Conservation (phyloP, 108 stramenopile genomes). For the Nitzschia palea region DNA sequence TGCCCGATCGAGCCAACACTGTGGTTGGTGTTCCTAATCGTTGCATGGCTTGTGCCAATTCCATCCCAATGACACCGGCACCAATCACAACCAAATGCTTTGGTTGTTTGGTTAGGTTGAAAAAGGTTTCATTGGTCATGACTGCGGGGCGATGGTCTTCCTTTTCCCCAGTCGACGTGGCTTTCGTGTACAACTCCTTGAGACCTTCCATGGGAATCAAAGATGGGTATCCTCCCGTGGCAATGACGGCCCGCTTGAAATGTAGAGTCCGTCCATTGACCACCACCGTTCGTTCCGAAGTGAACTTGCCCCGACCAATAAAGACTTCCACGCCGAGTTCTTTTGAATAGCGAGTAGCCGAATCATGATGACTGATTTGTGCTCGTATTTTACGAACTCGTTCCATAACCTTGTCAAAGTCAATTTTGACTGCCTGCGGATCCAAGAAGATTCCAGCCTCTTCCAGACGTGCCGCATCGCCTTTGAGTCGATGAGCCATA, state of each 20-base stretch:
- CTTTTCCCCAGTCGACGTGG: slow-evolving; percentile 14
- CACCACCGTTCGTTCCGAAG: slow-evolving; percentile 46
- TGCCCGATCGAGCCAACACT: slow-evolving; percentile 65
- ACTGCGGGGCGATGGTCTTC: slow-evolving; percentile 45
- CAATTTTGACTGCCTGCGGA: slow-evolving; percentile 55
- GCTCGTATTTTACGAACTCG: slow-evolving; percentile 74
- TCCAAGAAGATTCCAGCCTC: slow-evolving; percentile 70
- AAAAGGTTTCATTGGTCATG: slow-evolving; percentile 89
- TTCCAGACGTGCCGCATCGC: slow-evolving; percentile 43
- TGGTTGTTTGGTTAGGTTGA: slow-evolving; percentile 81
- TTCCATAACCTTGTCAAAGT: slow-evolving; percentile 87
- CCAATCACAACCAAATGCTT: slow-evolving; percentile 78
- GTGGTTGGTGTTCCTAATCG: slow-evolving; percentile 81
- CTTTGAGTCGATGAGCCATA: slow-evolving; percentile 47
- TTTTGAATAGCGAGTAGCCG: slow-evolving; percentile 67
- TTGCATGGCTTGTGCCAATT: slow-evolving; percentile 87
- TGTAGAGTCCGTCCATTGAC: slow-evolving; percentile 60
- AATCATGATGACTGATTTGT: slow-evolving; percentile 78
- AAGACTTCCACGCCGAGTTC: slow-evolving; percentile 71
- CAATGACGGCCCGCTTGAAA: slow-evolving; percentile 80
- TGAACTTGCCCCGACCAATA: slow-evolving; percentile 57
- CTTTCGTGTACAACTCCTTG: slow-evolving; percentile 47
- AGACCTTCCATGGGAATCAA: slow-evolving; percentile 66
- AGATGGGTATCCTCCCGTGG: slow-evolving; percentile 81
- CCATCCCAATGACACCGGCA: slow-evolving; percentile 88